A percentile compares a stretch with the other conserved stretches of the same genome.
Conservation (phyloP, 345 rosid species). For the Populus pruinosa region DNA sequence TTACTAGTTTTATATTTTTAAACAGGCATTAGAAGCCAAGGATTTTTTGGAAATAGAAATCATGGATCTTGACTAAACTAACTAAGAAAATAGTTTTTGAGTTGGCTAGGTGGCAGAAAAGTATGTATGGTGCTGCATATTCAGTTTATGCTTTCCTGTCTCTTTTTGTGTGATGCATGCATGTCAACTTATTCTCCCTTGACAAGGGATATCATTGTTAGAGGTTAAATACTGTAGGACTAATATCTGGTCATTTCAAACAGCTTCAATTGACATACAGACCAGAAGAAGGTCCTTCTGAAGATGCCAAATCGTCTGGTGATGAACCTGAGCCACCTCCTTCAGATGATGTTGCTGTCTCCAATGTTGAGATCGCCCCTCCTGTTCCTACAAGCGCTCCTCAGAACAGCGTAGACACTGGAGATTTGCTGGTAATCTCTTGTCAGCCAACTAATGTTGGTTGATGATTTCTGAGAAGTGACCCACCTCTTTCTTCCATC, state of each 20-base stretch:
- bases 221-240: conserved; percentile 6
- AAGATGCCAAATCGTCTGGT: conserved; percentile 44
- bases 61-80: background rate
- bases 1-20: background rate
- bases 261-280: conserved; percentile 76
- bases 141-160: background rate
- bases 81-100: background rate
- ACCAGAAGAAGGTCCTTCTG: conserved; percentile 69
- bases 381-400: conserved; percentile 48
- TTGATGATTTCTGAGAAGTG: background rate
- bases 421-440: conserved; percentile 71
- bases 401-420: conserved; percentile 58
- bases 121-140: background rate
- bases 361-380: conserved; percentile 42
- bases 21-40: background rate
- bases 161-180: background rate
- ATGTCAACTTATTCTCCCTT: background rate
- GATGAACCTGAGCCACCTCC: conserved; percentile 65
- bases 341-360: conserved; percentile 41
- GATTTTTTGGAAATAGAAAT: background rate
- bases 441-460: background rate
- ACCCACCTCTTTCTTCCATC: background rate
- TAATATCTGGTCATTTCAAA: conserved; percentile 24
- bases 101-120: conserved; percentile 1
- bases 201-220: background rate